phyloP scores from a whole-genome alignment of 139 green algal species.

The Trebouxia sp. region DNA sequence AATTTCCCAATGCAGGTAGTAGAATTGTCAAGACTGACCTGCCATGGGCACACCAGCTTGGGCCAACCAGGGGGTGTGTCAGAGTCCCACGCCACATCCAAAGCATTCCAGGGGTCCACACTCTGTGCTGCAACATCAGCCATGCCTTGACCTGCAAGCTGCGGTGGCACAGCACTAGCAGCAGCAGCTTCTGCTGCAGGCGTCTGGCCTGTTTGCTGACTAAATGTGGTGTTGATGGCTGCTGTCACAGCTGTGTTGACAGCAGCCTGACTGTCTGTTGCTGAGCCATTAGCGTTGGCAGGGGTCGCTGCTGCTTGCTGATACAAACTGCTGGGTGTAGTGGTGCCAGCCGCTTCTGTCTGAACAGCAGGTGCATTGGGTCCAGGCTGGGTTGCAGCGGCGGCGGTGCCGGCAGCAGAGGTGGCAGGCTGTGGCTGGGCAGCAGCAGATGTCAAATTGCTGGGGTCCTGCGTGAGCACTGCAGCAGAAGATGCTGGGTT shows the following conservation, averaged over 20 bases:
- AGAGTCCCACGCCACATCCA: slow-evolving; percentile 27
- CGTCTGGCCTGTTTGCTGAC: no score
- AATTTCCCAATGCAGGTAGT: background rate
- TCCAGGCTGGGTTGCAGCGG: background rate
- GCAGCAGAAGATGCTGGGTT: no score
- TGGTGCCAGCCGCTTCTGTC: no score
- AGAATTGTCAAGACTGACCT: slow-evolving; percentile 7
- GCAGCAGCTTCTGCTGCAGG: no score
- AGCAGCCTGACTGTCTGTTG: no score
- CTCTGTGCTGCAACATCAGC: background rate
- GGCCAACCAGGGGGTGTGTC: slow-evolving; percentile 25
- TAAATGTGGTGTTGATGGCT: background rate
- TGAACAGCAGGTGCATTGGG: background rate
- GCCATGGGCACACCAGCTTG: slow-evolving; percentile 25
- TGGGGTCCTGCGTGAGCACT: background rate
- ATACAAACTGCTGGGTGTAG: background rate
- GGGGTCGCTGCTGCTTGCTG: background rate
- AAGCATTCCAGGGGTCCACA: slow-evolving; percentile 6
- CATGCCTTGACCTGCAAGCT: background rate
- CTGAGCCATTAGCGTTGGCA: no score
- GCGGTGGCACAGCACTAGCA: background rate
- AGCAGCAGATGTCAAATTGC: background rate
- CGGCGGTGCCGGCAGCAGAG: background rate
- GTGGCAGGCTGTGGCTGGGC: background rate
- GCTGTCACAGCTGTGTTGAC: background rate